These are phyloP conservation scores for Aspergillus nidulans DNA, from an alignment of 495 filamentous ascomycete species.

Conservation along the genomic window DNA sequence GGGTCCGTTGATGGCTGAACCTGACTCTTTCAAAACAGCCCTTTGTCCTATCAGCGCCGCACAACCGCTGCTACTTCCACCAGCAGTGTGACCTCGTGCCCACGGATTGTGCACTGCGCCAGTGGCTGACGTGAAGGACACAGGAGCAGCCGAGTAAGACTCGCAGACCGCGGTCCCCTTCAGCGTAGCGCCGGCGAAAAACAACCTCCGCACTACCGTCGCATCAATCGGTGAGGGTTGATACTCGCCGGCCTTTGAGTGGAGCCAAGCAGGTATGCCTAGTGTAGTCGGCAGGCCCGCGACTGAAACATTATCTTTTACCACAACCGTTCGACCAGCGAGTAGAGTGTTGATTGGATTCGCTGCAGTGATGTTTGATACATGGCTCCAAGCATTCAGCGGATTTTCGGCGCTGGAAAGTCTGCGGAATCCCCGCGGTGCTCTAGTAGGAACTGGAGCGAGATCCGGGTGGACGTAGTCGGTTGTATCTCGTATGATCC, in stretches of 20 bases:
- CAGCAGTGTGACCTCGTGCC: slow-evolving; percentile 34
- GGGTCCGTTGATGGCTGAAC: neutral
- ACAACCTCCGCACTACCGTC: slow-evolving; percentile 34
- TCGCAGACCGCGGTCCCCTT: slow-evolving; percentile 39
- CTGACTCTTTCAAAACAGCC: slow-evolving; percentile 18
- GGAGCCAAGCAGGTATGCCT: slow-evolving; percentile 25
- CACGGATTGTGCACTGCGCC: slow-evolving; percentile 46
- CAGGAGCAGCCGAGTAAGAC: slow-evolving; percentile 33
- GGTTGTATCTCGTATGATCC: neutral
- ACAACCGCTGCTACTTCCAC: slow-evolving; percentile 52
- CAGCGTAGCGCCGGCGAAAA: slow-evolving; percentile 34
- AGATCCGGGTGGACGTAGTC: neutral
- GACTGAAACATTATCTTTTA: slow-evolving; percentile 37
- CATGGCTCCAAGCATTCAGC: slow-evolving; percentile 36
- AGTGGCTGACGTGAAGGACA: slow-evolving; percentile 34
- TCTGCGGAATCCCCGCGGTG: neutral
- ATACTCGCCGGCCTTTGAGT: slow-evolving; percentile 19
- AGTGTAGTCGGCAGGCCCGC: slow-evolving; percentile 29
- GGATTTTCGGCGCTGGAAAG: slow-evolving; percentile 17
- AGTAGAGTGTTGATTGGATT: slow-evolving; percentile 17
- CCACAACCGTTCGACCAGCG: slow-evolving; percentile 24
- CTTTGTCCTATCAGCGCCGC: slow-evolving; percentile 43
- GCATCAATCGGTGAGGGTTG: slow-evolving; percentile 27
- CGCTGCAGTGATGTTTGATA: slow-evolving; percentile 19
- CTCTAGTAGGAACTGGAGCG: neutral